Evolutionary conservation across 2,329 filamentous ascomycete genomes (phyloP), one percentile per base, ranked within the genome.

Genomic region (Microascus cirrosus): DNA sequence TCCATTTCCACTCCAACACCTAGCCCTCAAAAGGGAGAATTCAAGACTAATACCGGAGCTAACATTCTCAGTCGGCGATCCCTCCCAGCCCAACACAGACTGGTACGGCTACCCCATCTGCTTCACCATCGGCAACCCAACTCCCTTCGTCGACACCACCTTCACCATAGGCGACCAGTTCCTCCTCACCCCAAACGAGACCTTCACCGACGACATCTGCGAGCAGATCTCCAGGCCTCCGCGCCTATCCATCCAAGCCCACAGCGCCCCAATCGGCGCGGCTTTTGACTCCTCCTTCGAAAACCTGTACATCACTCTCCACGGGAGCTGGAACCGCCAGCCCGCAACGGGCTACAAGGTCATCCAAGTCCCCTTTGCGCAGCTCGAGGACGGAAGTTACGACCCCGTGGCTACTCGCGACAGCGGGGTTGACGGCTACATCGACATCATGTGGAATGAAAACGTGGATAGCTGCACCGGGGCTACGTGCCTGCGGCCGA

Each of bases 51-150:
- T 13, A 15, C 20, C 34, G 24, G 2, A 22, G 11, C 20, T 32
- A 50, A 45, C 15, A 51, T 56, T 59, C 13, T 61, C 28, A 69
- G 67, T 69, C 24, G 68, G 68, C 7, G 64, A 68, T 42, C 67
- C 67, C 13, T 63, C 65, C 13, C 61, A 62, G 28, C 60, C 61
- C 20, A 68, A 68, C 45, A 63, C 66, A 50, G 57, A 64, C 35
- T 70, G 67, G 68, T 82, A 79, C 68, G 84, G 84, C 53, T 87
- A 86, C 65, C 84, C 84, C 7, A 76, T 73, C 42, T 85, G 82
- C 70, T 82, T 77, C 64, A 71, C 81, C 2, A 79, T 77, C 8
- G 84, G 81, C 79, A 70, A 76, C 50, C 55, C 60, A 32, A 34
- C 57, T 2, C 53, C 55, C 35, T 63, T 64, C 50, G 61, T 66